These are phyloP conservation scores for Nannizziopsis barbatae DNA, from an alignment of 2,329 filamentous ascomycete genomes.

Conservation along the genomic window DNA sequence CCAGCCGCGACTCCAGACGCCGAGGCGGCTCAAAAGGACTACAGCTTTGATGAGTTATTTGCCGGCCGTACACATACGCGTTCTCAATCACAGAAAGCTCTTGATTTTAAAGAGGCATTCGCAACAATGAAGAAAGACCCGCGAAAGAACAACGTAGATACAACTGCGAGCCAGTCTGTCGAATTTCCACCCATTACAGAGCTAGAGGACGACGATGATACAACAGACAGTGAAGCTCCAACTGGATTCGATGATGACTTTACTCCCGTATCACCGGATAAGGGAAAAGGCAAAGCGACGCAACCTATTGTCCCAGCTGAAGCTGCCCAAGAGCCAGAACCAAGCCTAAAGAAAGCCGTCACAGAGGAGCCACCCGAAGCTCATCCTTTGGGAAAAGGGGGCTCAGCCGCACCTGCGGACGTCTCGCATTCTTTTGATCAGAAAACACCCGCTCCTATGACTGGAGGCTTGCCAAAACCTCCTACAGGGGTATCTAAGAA, in stretches of 20 bases:
- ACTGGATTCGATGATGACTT: conserved; percentile 88
- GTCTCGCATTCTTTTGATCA: conserved; percentile 32
- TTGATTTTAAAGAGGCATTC: conserved; percentile 39
- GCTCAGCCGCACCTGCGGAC: conserved; percentile 31
- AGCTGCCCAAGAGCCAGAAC: conserved; percentile 45
- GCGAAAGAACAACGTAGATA: conserved; percentile 30
- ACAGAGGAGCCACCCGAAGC: conserved; percentile 23
- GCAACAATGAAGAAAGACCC: conserved; percentile 30
- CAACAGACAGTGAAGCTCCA: conserved; percentile 54
- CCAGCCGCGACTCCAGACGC: conserved; percentile 14
- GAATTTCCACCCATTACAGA: conserved; percentile 95
- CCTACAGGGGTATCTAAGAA: conserved; percentile 25
- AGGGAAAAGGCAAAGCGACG: conserved; percentile 27
- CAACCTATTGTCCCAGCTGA: conserved; percentile 33
- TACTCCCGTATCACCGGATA: conserved; percentile 47
- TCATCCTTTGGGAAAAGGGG: conserved; percentile 30
- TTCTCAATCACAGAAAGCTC: conserved; percentile 37
- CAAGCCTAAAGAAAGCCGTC: conserved; percentile 27
- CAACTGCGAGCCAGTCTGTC: conserved; percentile 33
- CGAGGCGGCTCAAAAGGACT: conserved; percentile 24
- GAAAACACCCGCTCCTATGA: conserved; percentile 27
- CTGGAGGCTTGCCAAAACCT: conserved; percentile 27
- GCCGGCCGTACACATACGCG: conserved; percentile 34
- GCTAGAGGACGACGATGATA: conserved; percentile 65
- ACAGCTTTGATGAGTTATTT: conserved; percentile 39